Evolutionary conservation across 2,329 filamentous ascomycete species (phyloP), one percentile per base, ranked within the genome.

Genomic region (Botrytis fabae): DNA sequence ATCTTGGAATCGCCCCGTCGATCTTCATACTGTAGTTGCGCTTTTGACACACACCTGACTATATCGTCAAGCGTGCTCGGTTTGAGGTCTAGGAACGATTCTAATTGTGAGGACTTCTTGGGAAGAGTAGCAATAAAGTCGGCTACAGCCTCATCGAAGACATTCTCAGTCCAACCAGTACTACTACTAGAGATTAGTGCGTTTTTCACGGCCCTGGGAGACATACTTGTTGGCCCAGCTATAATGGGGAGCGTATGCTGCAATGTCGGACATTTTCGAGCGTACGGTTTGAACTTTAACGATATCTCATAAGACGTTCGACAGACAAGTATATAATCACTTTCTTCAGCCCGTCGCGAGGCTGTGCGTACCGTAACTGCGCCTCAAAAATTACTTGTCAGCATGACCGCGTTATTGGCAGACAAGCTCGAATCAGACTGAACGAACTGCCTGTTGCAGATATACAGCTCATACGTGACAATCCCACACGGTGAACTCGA

Each of bases 401-500:
- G 10, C 46, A 51, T 25, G 46, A 25, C 25, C 22, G 4, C 22
- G 46, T 51, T 51, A 51, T 51, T 0, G 25, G 4, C 25, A 51
- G 22, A 51, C 46, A 51, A 22, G 46, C 46, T 51, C 46, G 0
- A 25, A 5, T 1, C 46, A 48, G 46, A 25, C 46, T 25, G 46
- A 0, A 48, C 0, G 25, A 25, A 48, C 22, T 48, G 46, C 0
- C 46, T 48, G 0, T 20, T 5, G 22, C 46, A 48, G 0, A 48
- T 12, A 12, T 48, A 48, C 46, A 48, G 9, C 46, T 48, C 1
- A 48, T 48, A 0, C 4, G 46, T 48, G 46, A 22, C 46, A 12
- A 48, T 0, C 9, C 46, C 9, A 48, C 9, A 2, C 46, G 0
- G 46, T 51, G 46, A 51, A 6, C 46, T 25, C 46, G 22, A 51